Evolutionary conservation across 2,329 filamentous ascomycete genomes (phyloP).

Genomic region (Lasiodiplodia sp.): DNA sequence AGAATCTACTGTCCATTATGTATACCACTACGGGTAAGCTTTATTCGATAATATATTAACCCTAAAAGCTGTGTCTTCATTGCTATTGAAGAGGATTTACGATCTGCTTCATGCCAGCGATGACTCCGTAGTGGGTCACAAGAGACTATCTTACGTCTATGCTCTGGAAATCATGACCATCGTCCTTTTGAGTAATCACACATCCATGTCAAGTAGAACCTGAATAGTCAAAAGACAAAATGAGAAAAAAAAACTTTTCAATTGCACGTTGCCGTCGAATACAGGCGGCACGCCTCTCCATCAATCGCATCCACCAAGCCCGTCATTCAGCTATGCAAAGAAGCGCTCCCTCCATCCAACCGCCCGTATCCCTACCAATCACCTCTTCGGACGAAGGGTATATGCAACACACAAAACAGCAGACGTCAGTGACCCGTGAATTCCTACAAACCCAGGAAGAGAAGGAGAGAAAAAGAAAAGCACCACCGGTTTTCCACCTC

Average conservation of each 20-base stretch:
- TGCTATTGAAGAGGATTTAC: background rate
- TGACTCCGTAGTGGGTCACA: background rate
- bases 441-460: conserved; percentile 1
- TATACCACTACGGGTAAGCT: too few species aligned
- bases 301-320: background rate
- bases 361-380: background rate
- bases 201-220: background rate
- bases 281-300: background rate
- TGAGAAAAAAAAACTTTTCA: background rate
- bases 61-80: too few species aligned
- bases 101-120: background rate
- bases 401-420: background rate
- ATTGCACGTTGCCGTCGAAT: background rate
- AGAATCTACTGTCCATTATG: background rate
- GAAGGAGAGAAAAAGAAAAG: background rate
- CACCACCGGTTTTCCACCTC: background rate
- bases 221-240: background rate
- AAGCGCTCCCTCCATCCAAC: background rate
- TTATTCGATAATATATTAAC: too few species aligned
- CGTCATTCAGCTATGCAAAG: background rate
- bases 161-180: background rate
- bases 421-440: background rate
- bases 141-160: too few species aligned
- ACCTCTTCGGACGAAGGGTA: background rate
- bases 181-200: too few species aligned